Evolutionary conservation across 2,329 filamentous ascomycete species (phyloP), one percentile per base, ranked within the genome.

Genomic region (Penicillium sp.): DNA sequence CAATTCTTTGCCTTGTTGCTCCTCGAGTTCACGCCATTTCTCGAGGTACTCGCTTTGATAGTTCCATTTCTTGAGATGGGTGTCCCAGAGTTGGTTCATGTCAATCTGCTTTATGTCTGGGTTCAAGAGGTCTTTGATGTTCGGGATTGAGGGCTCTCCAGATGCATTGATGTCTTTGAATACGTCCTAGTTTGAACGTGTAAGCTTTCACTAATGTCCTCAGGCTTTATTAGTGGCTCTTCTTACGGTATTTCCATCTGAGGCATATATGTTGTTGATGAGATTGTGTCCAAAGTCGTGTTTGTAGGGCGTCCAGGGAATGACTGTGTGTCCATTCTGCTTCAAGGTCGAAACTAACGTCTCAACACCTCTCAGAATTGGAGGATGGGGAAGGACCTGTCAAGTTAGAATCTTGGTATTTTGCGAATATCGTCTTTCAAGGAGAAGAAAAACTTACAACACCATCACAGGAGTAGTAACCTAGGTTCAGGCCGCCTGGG

Each of bases 71-170:
- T 63, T 28, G 26, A 61, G 58, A 24, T 63, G 58, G 12, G 55
- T 53, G n/a, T 61, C 61, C 61, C 61, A 63, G 17, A 63, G 58
- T 45, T 61, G 45, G 35, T 63, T 63, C 58, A 63, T 61, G 33
- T 61, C 55, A 26, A 63, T 56, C 12, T 58, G 12, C 13, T 35
- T 30, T 15, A 40, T 60, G 47, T 57, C 56, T 15, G 68, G 65
- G 53, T 70, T 67, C 24, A 71, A 57, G 9, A 75, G 71, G 22
- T 70, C 67, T 49, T 61, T 66, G 59, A 76, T 71, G 33, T 78
- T 76, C 9, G 77, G 75, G 35, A 80, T 78, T 0, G 71, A 67
- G 12, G 78, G 78, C 59, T 81, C 78, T 38, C 79, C 73, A 1
- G 74, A 76, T 19, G 69, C 66, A 9, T 63, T 61, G 13, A 78